Evolutionary conservation across 106 monocot species (phyloP), one percentile per base, ranked within the genome.

Genomic region (Dioscorea alata): DNA sequence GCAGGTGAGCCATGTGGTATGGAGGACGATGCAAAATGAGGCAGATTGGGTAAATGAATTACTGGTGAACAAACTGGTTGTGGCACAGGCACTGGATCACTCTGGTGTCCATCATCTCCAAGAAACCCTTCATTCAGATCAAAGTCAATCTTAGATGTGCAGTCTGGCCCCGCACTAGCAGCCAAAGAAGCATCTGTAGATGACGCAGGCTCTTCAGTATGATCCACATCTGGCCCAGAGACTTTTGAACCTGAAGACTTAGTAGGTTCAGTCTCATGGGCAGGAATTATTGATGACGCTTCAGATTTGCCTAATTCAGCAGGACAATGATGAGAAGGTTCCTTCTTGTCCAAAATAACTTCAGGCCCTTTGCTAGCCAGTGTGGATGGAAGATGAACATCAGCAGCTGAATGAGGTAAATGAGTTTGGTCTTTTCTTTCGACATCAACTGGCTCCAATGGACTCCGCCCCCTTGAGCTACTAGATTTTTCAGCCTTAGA

Each of bases 101-200:
- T 72, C 42, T 78, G 85, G 56, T 80, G 78, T 21, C 21, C 69
- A 66, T 92, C 92, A 70, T 88, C 92, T 19, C 69, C 82, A 57
- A 72, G 22, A 48, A 88, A 72, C 6, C 92, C 88, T 81, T 88
- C 92, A 65, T 93, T 93, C 66, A 93, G 72, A 75, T 93, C 92
- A 64, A 93, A 88, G 58, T 86, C 86, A 70, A 83, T 75, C 71
- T 78, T 85, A 42, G 81, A 18, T 65, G 73, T 65, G 48, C 20
- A 50, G 75, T 76, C 73, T 66, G 80, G 63, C 50, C 70, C 77
- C 33, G 50, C 22, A 6, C 58, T 35, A 22, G 48, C 56, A 68
- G 20, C 2, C 49, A 70, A 33, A 20, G 68, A 64, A 28, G 56
- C 61, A 10, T 75, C 69, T 60, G 72, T 65, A 59, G 78, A 54